phyloP scores from a whole-genome alignment of 441 rosid genomes.

The Adansonia rubrostipa region DNA sequence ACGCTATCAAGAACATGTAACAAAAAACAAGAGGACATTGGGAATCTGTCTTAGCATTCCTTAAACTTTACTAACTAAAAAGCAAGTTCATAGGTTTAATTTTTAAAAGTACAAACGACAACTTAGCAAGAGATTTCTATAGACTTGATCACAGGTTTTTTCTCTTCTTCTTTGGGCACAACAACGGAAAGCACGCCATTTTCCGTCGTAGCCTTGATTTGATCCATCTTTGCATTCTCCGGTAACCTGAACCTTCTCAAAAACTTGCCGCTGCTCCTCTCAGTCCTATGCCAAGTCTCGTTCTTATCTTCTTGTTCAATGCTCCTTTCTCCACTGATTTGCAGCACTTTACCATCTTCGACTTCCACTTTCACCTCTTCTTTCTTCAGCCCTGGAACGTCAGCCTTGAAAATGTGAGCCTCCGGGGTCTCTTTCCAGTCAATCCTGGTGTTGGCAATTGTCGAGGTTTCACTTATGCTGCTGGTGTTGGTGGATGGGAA shows the following conservation, averaged over 20 bases:
- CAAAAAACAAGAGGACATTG: no score
- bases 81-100: no score
- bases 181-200: conserved; percentile 49
- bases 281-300: conserved; percentile 54
- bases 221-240: conserved; percentile 46
- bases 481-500: neutral
- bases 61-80: neutral
- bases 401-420: conserved; percentile 58
- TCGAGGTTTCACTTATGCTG: neutral
- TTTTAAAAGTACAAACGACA: no score
- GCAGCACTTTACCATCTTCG: conserved; percentile 48
- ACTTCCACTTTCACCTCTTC: neutral
- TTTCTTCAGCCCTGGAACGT: conserved; percentile 39
- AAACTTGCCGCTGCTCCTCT: conserved; percentile 51
- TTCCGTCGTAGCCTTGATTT: conserved; percentile 53
- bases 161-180: conserved; percentile 40
- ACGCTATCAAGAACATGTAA: no score
- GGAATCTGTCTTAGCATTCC: neutral
- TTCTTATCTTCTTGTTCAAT: conserved; percentile 52
- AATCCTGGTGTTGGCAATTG: neutral
- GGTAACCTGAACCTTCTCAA: conserved; percentile 58
- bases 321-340: conserved; percentile 55
- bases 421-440: conserved; percentile 28
- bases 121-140: conserved; percentile 48
- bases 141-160: conserved; percentile 42